Conservation (phyloP, 2,329 filamentous ascomycete species). For the Pseudogymnoascus sp. region DNA sequence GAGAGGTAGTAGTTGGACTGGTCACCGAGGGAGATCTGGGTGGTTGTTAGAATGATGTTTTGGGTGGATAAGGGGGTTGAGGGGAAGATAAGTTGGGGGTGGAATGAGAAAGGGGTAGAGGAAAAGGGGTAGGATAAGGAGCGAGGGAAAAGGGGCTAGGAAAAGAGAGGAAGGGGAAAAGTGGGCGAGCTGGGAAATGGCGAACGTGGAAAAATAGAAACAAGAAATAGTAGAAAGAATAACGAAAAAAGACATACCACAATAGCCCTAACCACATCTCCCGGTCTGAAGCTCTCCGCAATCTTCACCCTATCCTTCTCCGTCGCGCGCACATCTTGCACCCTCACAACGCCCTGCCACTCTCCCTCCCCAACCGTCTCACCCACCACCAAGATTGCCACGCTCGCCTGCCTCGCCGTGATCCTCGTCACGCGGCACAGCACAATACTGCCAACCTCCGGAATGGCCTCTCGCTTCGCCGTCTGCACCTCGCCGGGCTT, state of each 20-base stretch:
- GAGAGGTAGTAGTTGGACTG: slow-evolving; percentile 94
- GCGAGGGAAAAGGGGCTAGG: no score
- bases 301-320: slow-evolving; percentile 95
- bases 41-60: neutral
- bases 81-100: no score
- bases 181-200: no score
- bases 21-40: slow-evolving; percentile 78
- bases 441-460: slow-evolving; percentile 73
- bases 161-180: no score
- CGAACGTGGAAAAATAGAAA: no score
- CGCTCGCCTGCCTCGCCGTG: slow-evolving; percentile 74
- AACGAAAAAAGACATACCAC: slow-evolving; percentile 53
- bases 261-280: slow-evolving; percentile 80
- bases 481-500: slow-evolving; percentile 29
- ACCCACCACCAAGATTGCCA: slow-evolving; percentile 79
- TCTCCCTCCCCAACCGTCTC: slow-evolving; percentile 67
- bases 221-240: no score
- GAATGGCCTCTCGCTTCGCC: slow-evolving; percentile 60
- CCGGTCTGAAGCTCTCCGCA: slow-evolving; percentile 83
- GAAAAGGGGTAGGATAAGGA: no score
- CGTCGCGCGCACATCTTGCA: slow-evolving; percentile 87
- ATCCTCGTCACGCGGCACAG: slow-evolving; percentile 82
- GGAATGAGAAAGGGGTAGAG: no score
- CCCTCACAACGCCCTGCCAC: slow-evolving; percentile 78
- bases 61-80: slow-evolving; percentile 12